Conservation (phyloP, 768 basidiomycete species). For the Hirschioporus abietinus region DNA sequence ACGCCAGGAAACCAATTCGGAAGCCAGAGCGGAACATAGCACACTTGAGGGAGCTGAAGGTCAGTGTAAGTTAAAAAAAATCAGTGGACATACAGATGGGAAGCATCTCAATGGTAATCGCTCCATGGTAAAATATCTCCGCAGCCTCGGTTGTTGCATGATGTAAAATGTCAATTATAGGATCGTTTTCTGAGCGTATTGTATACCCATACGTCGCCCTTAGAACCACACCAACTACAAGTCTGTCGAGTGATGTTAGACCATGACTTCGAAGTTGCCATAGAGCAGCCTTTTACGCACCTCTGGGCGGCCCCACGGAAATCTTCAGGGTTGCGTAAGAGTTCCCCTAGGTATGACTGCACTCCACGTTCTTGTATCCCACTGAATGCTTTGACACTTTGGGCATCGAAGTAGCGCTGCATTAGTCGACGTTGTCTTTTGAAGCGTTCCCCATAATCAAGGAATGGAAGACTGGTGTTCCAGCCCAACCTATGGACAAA, state of each 20-base stretch:
- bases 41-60: background rate
- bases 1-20: background rate
- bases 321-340: background rate
- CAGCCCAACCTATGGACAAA: conserved; percentile 7
- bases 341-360: background rate
- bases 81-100: conserved; percentile 21
- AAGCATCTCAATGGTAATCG: conserved; percentile 29
- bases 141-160: conserved; percentile 19
- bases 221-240: conserved; percentile 24
- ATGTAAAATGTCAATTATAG: conserved; percentile 24
- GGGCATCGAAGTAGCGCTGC: background rate
- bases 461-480: background rate
- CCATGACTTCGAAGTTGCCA: background rate
- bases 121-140: conserved; percentile 19
- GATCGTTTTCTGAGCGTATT: conserved; percentile 23
- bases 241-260: conserved; percentile 15
- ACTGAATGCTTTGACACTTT: background rate
- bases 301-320: background rate
- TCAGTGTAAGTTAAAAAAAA: background rate
- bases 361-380: background rate
- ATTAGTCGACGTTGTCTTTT: background rate
- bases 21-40: background rate
- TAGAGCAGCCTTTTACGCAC: background rate
- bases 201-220: conserved; percentile 28
- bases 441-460: background rate